These are phyloP conservation scores for Macadamia tetraphylla DNA, from an alignment of 164 flowering plant genomes.

Conservation along the genomic window DNA sequence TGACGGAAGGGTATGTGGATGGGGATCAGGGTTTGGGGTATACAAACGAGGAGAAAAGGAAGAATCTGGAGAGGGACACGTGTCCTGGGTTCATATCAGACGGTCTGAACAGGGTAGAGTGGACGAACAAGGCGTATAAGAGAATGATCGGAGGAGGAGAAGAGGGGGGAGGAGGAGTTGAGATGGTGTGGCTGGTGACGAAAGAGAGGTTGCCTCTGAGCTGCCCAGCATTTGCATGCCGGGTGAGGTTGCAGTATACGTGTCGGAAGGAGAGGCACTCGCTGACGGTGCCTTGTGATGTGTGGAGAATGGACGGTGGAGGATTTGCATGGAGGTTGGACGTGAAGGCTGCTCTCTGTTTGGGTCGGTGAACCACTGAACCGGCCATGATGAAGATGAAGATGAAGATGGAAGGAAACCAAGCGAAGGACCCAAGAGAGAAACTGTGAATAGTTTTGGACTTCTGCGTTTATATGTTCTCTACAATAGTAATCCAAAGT, in stretches of 20 bases:
- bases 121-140: constrained; percentile 61
- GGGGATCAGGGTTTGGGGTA: constrained; percentile 32
- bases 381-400: not conserved
- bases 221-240: constrained; percentile 50
- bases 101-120: constrained; percentile 46
- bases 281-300: constrained; percentile 68
- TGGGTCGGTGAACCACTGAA: constrained; percentile 40
- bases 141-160: constrained; percentile 32
- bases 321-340: constrained; percentile 90
- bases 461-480: too few species aligned
- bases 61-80: constrained; percentile 52
- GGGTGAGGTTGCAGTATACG: constrained; percentile 59
- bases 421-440: too few species aligned
- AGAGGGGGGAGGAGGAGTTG: constrained; percentile 12
- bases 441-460: constrained; percentile 20
- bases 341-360: constrained; percentile 65
- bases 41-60: constrained; percentile 50
- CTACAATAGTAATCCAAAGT: too few species aligned
- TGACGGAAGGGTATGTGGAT: constrained; percentile 50
- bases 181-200: constrained; percentile 43
- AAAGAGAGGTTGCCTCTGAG: constrained; percentile 27
- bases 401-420: not conserved
- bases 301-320: constrained; percentile 71
- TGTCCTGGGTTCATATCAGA: constrained; percentile 82
- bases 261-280: constrained; percentile 33